A percentile compares a stretch with the other conserved stretches of the same genome.
phyloP scores from a whole-genome alignment of 1,284 basidiomycete genomes.

The Kalmanozyma brasiliensis region DNA sequence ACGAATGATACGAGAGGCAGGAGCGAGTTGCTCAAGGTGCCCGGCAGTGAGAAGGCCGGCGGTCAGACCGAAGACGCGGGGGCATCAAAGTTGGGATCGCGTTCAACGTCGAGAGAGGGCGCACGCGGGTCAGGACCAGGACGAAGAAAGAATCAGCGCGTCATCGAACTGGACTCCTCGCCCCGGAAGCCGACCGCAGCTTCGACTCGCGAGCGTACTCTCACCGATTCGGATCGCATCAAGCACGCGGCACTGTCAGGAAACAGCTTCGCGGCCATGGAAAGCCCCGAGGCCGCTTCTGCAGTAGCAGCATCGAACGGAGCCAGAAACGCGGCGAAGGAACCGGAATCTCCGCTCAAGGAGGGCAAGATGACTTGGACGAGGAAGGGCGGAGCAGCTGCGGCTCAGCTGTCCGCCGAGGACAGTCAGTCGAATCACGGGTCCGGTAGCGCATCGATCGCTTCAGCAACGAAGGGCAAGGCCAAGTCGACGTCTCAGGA shows the following conservation, averaged over 20 bases:
- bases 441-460: no score
- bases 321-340: no score
- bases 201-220: conserved; percentile 7
- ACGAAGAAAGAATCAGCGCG: conserved; percentile 33
- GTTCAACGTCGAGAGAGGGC: conserved; percentile 11
- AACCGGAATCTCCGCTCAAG: no score
- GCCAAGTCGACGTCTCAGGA: neutral
- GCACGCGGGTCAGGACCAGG: neutral
- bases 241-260: conserved; percentile 42
- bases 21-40: conserved; percentile 8
- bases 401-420: conserved; percentile 2
- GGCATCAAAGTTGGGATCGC: conserved; percentile 5
- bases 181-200: conserved; percentile 16
- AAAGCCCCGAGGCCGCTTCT: conserved; percentile 1
- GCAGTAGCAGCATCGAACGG: no score
- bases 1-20: conserved; percentile 11
- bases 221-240: conserved; percentile 49
- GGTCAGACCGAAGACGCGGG: neutral
- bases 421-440: neutral
- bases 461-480: no score
- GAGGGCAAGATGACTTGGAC: conserved; percentile 3
- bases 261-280: conserved; percentile 21
- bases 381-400: conserved; percentile 10
- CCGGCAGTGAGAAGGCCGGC: neutral
- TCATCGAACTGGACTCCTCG: conserved; percentile 41